A percentile compares a stretch with the other conserved stretches of the same genome.
These are phyloP conservation scores for Penstemon barbatus DNA, from an alignment of 257 asterid species.

Conservation along the genomic window DNA sequence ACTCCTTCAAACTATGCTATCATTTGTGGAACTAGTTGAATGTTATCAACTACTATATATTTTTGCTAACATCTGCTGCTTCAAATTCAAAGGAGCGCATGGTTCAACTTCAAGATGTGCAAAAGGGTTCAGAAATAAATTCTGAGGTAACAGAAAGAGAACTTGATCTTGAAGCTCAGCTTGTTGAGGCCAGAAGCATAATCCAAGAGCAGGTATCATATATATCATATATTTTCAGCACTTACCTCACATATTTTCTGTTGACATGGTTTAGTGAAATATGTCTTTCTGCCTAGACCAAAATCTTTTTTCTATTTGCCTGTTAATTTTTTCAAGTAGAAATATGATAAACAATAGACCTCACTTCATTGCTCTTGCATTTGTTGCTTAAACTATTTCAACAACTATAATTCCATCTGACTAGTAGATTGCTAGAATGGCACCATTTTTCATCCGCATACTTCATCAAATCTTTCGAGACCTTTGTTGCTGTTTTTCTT, in stretches of 20 bases:
- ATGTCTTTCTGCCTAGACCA: background rate
- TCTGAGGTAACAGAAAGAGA: conserved; percentile 96
- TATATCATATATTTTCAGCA: conserved; percentile 24
- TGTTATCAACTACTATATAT: conserved; percentile 9
- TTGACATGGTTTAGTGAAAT: background rate
- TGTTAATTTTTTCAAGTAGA: background rate
- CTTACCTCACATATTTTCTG: background rate
- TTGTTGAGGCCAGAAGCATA: conserved; percentile 97
- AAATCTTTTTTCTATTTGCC: background rate
- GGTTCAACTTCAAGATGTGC: conserved; percentile 92
- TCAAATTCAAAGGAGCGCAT: conserved; percentile 74
- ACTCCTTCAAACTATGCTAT: background rate
- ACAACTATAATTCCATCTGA: no score
- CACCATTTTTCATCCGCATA: no score
- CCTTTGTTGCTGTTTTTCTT: background rate
- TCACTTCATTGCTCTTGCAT: no score
- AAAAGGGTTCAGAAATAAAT: conserved; percentile 77
- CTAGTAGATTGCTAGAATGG: background rate
- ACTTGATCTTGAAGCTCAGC: conserved; percentile 98
- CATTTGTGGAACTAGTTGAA: background rate
- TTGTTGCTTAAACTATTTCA: no score
- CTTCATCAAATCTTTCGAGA: background rate
- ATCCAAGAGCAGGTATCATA: conserved; percentile 91
- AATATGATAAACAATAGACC: no score
- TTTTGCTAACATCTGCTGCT: conserved; percentile 9